These are phyloP conservation scores for Phaeosphaeriaceae sp. DNA, from an alignment of 2,329 filamentous ascomycete genomes.

Conservation along the genomic window DNA sequence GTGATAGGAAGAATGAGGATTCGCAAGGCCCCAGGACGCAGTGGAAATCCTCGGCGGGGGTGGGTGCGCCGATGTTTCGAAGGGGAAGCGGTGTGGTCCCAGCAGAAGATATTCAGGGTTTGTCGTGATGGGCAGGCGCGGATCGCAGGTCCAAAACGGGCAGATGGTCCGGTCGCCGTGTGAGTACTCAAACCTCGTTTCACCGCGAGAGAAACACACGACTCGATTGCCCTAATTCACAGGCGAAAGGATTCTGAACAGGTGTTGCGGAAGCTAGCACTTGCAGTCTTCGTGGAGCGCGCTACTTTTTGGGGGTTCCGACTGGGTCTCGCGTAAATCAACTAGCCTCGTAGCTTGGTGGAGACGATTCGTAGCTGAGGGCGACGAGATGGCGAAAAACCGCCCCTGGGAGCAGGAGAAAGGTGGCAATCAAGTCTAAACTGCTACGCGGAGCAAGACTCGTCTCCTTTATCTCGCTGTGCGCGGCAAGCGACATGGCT, in stretches of 20 bases:
- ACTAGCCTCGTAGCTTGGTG: constrained; percentile 21
- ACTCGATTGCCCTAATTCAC: not conserved
- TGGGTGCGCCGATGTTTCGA: constrained; percentile 30
- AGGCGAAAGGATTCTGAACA: constrained; percentile 20
- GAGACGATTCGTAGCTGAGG: constrained; percentile 9
- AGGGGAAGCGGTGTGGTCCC: constrained; percentile 38
- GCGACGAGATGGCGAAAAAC: constrained; percentile 1
- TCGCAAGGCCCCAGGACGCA: constrained; percentile 10
- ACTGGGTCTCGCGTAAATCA: constrained; percentile 26
- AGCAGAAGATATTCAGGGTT: constrained; percentile 33
- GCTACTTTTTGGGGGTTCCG: constrained; percentile 22
- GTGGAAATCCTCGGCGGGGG: constrained; percentile 22
- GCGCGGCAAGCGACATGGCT: constrained; percentile 1
- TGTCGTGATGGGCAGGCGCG: constrained; percentile 35
- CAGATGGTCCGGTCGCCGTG: constrained; percentile 1
- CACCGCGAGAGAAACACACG: not conserved
- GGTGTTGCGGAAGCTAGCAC: constrained; percentile 31
- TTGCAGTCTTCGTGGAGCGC: constrained; percentile 26
- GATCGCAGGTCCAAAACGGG: constrained; percentile 18
- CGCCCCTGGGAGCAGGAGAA: constrained; percentile 6
- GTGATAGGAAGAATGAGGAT: constrained; percentile 19
- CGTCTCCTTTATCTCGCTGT: not conserved
- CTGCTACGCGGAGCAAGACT: not conserved
- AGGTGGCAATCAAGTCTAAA: constrained; percentile 14
- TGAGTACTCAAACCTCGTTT: not conserved